phyloP scores from a whole-genome alignment of 805 yeast species.

The Schwanniomyces polymorphus region DNA sequence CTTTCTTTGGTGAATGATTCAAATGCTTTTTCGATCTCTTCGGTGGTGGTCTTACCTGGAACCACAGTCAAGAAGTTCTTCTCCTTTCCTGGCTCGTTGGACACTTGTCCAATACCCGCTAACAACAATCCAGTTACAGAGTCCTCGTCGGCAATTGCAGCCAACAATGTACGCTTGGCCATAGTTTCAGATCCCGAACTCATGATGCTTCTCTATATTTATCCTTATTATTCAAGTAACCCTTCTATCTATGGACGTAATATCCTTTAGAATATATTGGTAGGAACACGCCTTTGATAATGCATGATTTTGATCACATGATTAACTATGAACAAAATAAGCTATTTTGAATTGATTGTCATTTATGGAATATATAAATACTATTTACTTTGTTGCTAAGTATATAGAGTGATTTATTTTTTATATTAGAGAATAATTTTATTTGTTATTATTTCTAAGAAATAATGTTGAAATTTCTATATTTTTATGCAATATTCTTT shows the following conservation, averaged over 20 bases:
- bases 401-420: too few species aligned
- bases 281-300: background rate
- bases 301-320: background rate
- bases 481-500: too few species aligned
- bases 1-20: conserved; percentile 69
- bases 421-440: too few species aligned
- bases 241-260: background rate
- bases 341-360: too few species aligned
- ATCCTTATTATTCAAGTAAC: background rate
- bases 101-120: conserved; percentile 93
- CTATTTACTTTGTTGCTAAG: too few species aligned
- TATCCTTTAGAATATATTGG: background rate
- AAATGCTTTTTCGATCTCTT: conserved; percentile 73
- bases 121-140: conserved; percentile 93
- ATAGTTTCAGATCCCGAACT: conserved; percentile 38
- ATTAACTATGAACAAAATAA: too few species aligned
- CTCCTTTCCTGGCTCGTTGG: conserved; percentile 56
- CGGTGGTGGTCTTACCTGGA: conserved; percentile 75
- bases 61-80: conserved; percentile 81
- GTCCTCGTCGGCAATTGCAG: conserved; percentile 97
- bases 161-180: conserved; percentile 77
- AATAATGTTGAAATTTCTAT: too few species aligned
- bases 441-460: too few species aligned
- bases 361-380: too few species aligned
- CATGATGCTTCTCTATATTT: conserved; percentile 11